A percentile compares a stretch with the other conserved stretches of the same genome.
Evolutionary conservation across 164 flowering plant species (phyloP).

Genomic region (Vitis rotundifolia): DNA sequence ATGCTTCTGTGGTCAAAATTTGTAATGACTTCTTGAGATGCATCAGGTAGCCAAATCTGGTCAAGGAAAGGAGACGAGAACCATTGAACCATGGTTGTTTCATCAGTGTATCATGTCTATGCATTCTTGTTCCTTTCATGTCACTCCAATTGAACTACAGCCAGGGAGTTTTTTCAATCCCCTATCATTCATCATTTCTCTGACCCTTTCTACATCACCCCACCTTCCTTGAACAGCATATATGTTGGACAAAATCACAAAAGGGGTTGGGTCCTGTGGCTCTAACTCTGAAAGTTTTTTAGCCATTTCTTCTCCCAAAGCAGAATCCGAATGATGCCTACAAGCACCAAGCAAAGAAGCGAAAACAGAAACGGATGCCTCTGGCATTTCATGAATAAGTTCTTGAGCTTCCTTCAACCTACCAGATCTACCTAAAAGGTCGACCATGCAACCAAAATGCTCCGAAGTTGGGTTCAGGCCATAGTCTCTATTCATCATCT

Average conservation of each 20-base stretch:
- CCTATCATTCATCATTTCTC: constrained; percentile 45
- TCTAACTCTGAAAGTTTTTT: constrained; percentile 45
- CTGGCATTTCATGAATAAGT: constrained; percentile 38
- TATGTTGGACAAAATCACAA: constrained; percentile 59
- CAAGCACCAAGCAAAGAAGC: constrained; percentile 74
- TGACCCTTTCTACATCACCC: constrained; percentile 60
- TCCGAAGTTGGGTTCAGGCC: constrained; percentile 46
- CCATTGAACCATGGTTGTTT: neutral
- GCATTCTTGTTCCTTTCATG: constrained; percentile 11
- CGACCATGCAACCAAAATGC: constrained; percentile 66
- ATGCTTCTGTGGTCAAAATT: constrained; percentile 9
- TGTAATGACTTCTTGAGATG: constrained; percentile 8
- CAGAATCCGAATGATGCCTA: constrained; percentile 38
- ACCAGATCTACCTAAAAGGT: constrained; percentile 69
- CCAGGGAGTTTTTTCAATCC: constrained; percentile 55
- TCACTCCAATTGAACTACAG: constrained; percentile 33
- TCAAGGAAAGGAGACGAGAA: neutral
- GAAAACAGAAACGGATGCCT: constrained; percentile 45
- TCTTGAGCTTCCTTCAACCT: constrained; percentile 54
- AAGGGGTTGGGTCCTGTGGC: constrained; percentile 62
- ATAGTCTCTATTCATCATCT: constrained; percentile 45
- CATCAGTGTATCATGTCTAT: neutral
- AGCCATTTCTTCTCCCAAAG: constrained; percentile 66
- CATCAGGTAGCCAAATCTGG: neutral
- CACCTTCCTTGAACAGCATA: constrained; percentile 65